Percentiles rank a stretch among this genome's conserved stretches.
Conservation (phyloP, 106 monocot species). For the Acanthochlamys bracteata region DNA sequence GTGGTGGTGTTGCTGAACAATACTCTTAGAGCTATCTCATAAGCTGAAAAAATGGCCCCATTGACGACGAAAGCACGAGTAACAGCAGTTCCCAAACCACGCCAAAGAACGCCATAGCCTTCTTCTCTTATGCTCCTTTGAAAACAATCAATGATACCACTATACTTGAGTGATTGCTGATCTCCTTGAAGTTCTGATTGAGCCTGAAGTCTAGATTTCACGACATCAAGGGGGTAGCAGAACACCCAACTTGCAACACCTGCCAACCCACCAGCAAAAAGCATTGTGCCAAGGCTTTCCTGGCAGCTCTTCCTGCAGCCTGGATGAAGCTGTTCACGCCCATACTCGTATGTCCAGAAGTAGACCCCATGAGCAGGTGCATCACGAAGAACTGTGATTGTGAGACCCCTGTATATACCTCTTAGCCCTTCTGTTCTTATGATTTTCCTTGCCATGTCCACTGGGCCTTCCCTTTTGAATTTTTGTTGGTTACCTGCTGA, state of each 20-base stretch:
- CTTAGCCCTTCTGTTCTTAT: constrained; percentile 46
- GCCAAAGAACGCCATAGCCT: constrained; percentile 67
- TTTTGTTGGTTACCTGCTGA: constrained; percentile 4
- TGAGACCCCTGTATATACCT: constrained; percentile 73
- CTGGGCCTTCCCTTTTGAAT: constrained; percentile 29
- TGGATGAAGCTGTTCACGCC: not conserved
- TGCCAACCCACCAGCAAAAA: constrained; percentile 72
- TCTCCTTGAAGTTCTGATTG: constrained; percentile 14
- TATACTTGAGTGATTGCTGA: constrained; percentile 29
- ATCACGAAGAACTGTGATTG: constrained; percentile 66
- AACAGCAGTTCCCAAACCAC: constrained; percentile 86
- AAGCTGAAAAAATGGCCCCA: constrained; percentile 86
- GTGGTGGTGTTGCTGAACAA: constrained; percentile 23
- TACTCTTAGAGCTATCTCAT: constrained; percentile 70
- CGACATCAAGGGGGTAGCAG: constrained; percentile 86
- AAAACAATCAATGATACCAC: constrained; percentile 78
- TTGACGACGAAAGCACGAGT: constrained; percentile 70
- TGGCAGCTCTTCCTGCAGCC: constrained; percentile 30
- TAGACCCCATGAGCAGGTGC: constrained; percentile 69
- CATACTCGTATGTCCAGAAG: constrained; percentile 1
- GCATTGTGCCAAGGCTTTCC: constrained; percentile 73
- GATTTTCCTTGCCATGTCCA: constrained; percentile 51
- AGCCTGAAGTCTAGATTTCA: constrained; percentile 85
- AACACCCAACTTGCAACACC: constrained; percentile 86
- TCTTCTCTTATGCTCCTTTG: constrained; percentile 72